Percentiles rank a stretch among this genome's conserved stretches.
Conservation (phyloP, 148 eudicot genomes). For the Silene uniflora region DNA sequence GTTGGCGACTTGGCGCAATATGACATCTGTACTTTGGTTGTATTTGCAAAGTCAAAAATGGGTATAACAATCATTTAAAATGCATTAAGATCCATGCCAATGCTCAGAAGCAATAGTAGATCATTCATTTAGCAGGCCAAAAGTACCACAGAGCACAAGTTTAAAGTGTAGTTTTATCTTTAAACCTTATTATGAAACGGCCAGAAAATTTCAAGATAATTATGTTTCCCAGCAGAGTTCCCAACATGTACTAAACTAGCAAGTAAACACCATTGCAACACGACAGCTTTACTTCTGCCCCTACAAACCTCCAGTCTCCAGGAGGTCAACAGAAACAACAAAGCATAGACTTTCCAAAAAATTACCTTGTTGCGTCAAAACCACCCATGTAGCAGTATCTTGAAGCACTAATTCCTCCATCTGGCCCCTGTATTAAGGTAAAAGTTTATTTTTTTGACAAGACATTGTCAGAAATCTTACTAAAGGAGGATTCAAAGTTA, state of each 20-base stretch:
- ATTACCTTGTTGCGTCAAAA: conserved; percentile 95
- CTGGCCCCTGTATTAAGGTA: conserved; percentile 64
- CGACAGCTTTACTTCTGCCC: background rate
- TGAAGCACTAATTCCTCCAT: conserved; percentile 92
- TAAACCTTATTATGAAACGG: background rate
- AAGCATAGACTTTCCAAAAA: background rate
- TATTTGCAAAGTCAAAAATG: background rate
- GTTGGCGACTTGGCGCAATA: background rate
- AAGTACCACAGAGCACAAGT: background rate
- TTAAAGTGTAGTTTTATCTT: background rate
- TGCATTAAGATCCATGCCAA: background rate
- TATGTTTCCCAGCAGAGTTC: background rate
- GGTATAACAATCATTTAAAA: background rate
- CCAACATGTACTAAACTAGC: background rate
- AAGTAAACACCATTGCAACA: background rate
- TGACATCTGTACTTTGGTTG: background rate
- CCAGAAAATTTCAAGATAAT: background rate
- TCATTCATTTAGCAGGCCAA: background rate
- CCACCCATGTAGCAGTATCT: conserved; percentile 93
- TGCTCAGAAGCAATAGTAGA: background rate
- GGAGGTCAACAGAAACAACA: conserved; percentile 1
- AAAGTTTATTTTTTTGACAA: background rate
- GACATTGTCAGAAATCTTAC: background rate
- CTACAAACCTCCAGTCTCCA: background rate
- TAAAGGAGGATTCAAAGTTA: conserved; percentile 12